phyloP scores from a whole-genome alignment of 2,329 filamentous ascomycete genomes.

The Dothistroma septosporum region DNA sequence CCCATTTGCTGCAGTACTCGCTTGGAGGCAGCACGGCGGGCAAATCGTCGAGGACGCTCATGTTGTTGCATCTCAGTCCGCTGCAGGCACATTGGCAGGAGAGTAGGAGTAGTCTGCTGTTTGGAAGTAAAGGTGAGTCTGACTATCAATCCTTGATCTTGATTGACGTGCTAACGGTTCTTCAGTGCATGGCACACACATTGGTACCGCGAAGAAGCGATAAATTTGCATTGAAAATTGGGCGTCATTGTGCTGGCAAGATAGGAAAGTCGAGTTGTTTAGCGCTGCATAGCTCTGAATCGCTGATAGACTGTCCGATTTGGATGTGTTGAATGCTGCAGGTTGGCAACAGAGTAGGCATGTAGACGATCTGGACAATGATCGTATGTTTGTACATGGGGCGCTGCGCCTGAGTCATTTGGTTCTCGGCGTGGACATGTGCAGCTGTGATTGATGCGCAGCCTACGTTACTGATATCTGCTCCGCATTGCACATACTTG shows the following conservation, averaged over 20 bases:
- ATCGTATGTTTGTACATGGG: background rate
- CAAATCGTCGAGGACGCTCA: constrained; percentile 76
- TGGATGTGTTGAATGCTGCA: background rate
- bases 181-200: constrained; percentile 77
- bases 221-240: constrained; percentile 21
- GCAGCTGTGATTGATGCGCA: background rate
- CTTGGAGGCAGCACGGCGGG: constrained; percentile 71
- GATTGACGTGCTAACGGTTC: background rate
- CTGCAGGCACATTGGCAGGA: constrained; percentile 86
- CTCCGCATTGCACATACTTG: no score
- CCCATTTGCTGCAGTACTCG: constrained; percentile 90
- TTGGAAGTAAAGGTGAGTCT: constrained; percentile 68
- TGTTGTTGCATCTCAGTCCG: constrained; percentile 98
- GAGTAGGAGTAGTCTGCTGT: constrained; percentile 89
- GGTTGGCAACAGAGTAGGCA: background rate
- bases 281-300: background rate
- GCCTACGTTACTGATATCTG: no score
- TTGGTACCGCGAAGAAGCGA: constrained; percentile 70
- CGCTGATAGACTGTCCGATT: background rate
- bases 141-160: background rate
- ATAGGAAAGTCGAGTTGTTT: background rate
- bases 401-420: background rate
- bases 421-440: background rate
- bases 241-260: background rate
- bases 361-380: background rate